Evolutionary conservation across 768 basidiomycete species (phyloP).

Genomic region (Glaciozyma antarctica): DNA sequence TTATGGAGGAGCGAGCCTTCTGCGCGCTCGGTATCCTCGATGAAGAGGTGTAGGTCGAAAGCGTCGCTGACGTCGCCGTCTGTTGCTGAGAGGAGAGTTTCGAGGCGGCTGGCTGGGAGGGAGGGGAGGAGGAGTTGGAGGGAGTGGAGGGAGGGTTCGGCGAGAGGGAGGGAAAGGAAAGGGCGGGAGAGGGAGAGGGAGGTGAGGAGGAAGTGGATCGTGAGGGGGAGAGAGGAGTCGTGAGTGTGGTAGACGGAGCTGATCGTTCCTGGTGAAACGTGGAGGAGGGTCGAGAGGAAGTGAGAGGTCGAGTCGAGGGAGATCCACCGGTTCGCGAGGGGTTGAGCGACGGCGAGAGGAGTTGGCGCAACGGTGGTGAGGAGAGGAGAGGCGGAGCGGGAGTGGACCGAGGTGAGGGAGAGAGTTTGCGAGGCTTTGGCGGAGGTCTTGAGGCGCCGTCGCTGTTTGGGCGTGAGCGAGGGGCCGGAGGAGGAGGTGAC

Average conservation of each 20-base stretch:
- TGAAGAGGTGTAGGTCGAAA: conserved; percentile 29
- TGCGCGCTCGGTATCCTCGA: conserved; percentile 9
- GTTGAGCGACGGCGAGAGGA: conserved; percentile 5
- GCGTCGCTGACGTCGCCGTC: conserved; percentile 31
- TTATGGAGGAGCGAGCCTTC: conserved; percentile 21
- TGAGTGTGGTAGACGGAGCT: conserved; percentile 14
- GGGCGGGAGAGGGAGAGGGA: conserved; percentile 15
- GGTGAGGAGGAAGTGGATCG: conserved; percentile 14
- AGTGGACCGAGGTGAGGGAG: conserved; percentile 21
- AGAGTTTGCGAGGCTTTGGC: conserved; percentile 14
- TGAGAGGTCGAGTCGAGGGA: conserved; percentile 17
- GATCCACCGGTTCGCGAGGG: conserved; percentile 22
- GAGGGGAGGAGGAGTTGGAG: background rate
- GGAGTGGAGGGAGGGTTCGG: background rate
- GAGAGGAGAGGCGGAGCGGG: background rate
- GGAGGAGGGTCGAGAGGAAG: conserved; percentile 19
- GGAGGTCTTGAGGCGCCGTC: conserved; percentile 15
- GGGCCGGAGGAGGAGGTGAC: background rate
- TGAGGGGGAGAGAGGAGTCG: conserved; percentile 13
- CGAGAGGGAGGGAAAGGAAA: conserved; percentile 11
- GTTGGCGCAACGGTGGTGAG: background rate
- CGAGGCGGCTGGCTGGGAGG: background rate
- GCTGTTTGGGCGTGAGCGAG: background rate
- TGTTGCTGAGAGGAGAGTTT: background rate
- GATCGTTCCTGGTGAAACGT: conserved; percentile 9